phyloP scores from a whole-genome alignment of 2,329 filamentous ascomycete species.

The Ceratocystis papillata region DNA sequence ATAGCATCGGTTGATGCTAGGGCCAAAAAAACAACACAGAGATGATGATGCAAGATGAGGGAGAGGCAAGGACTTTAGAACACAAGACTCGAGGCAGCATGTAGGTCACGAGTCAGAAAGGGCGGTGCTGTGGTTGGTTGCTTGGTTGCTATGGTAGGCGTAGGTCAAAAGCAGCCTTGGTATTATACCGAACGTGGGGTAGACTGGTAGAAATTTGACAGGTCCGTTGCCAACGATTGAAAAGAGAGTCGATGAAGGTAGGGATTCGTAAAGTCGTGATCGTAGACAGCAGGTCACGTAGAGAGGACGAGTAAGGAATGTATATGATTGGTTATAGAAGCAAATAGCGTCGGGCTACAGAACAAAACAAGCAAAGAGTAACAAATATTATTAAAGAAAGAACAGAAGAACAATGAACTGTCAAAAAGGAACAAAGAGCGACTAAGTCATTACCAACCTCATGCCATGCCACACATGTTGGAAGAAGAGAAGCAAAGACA shows the following conservation, averaged over 20 bases:
- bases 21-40: background rate
- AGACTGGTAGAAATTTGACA: background rate
- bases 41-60: background rate
- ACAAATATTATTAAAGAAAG: conserved; percentile 5
- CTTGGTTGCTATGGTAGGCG: no score
- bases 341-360: background rate
- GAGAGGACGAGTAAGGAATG: conserved; percentile 3
- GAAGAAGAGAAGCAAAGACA: background rate
- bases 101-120: background rate
- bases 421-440: conserved; percentile 3
- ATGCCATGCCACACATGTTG: background rate
- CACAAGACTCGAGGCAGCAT: background rate
- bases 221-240: background rate
- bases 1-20: background rate
- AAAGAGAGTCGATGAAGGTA: background rate
- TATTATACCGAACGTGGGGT: background rate
- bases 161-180: background rate
- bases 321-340: background rate
- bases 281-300: background rate
- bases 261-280: background rate
- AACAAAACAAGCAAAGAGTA: conserved; percentile 5
- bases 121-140: background rate
- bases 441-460: background rate
- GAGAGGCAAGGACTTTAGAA: background rate
- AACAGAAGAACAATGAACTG: conserved; percentile 2